phyloP scores from a whole-genome alignment of 148 eudicot genomes.

The Fallopia convolvulus region DNA sequence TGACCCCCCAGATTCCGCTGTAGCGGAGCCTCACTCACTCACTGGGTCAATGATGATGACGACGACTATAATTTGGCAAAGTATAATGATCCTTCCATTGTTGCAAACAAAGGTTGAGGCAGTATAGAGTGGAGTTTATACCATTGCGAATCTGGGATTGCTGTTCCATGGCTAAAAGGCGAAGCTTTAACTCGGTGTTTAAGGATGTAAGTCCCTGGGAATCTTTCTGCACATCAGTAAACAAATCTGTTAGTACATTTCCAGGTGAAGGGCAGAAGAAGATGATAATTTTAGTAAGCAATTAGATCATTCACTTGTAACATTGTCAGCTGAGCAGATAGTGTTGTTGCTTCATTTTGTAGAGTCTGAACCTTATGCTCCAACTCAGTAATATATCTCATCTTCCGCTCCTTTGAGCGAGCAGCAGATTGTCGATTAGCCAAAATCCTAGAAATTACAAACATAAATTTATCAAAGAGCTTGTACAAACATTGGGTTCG shows the following conservation, averaged over 20 bases:
- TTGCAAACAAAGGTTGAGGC: neutral
- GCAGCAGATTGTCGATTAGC: conserved; percentile 98
- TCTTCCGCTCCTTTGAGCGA: conserved; percentile 86
- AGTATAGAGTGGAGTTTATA: conserved; percentile 18
- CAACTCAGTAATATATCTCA: conserved; percentile 84
- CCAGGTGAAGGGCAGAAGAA: neutral
- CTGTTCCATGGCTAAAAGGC: conserved; percentile 94
- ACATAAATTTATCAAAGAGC: neutral
- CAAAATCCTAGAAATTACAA: conserved; percentile 47
- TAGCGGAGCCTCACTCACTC: too few relatives aligned
- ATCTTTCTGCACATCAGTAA: conserved; percentile 50
- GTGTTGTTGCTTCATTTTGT: conserved; percentile 94
- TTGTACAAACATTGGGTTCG: neutral
- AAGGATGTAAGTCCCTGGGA: conserved; percentile 71
- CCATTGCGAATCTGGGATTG: conserved; percentile 97
- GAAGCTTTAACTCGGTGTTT: conserved; percentile 87
- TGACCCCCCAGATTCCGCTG: too few relatives aligned
- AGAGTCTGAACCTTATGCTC: conserved; percentile 94
- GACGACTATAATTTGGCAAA: too few relatives aligned
- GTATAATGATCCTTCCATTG: neutral
- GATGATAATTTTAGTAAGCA: neutral
- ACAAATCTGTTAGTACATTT: neutral
- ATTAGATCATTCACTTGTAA: conserved; percentile 47
- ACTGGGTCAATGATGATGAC: too few relatives aligned
- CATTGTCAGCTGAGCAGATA: conserved; percentile 88